phyloP scores from a whole-genome alignment of 805 yeast genomes.

The Kodamaea neixiangensis region DNA sequence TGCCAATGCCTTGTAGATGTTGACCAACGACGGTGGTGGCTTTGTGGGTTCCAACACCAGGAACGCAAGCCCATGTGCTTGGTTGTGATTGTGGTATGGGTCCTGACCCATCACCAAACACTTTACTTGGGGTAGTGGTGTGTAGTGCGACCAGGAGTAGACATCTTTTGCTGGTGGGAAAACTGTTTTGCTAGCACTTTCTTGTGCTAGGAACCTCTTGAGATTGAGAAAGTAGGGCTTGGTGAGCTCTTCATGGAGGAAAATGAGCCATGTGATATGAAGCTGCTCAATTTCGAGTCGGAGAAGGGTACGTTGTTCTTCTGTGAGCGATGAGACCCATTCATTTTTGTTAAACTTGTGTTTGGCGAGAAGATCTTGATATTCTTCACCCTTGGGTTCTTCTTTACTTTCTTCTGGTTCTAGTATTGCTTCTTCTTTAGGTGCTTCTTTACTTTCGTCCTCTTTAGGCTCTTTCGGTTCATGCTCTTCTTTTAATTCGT shows the following conservation, averaged over 20 bases:
- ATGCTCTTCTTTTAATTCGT: background rate
- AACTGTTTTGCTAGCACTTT: slow-evolving; percentile 48
- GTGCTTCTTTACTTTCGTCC: background rate
- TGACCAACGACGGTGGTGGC: slow-evolving; percentile 80
- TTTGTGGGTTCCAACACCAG: slow-evolving; percentile 81
- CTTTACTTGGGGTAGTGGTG: slow-evolving; percentile 72
- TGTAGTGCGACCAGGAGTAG: slow-evolving; percentile 88
- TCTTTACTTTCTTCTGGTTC: background rate
- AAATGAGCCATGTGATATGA: slow-evolving; percentile 76
- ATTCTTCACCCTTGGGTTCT: background rate
- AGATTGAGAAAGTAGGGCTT: slow-evolving; percentile 81
- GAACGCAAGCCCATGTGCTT: slow-evolving; percentile 96
- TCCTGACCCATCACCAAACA: slow-evolving; percentile 92
- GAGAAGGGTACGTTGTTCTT: slow-evolving; percentile 54
- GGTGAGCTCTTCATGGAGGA: slow-evolving; percentile 67
- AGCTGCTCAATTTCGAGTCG: slow-evolving; percentile 68
- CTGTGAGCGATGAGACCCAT: slow-evolving; percentile 52
- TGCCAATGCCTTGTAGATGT: slow-evolving; percentile 78
- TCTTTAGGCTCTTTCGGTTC: background rate
- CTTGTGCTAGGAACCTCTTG: slow-evolving; percentile 60
- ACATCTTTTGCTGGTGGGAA: slow-evolving; percentile 80
- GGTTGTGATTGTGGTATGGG: slow-evolving; percentile 90
- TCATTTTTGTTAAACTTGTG: slow-evolving; percentile 48
- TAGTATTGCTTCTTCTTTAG: background rate
- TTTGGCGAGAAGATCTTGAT: slow-evolving; percentile 9